Percentiles rank a stretch among this genome's conserved stretches.
These are phyloP conservation scores for Epichloe coenophiala DNA, from an alignment of 2,329 filamentous ascomycete genomes.

Conservation along the genomic window DNA sequence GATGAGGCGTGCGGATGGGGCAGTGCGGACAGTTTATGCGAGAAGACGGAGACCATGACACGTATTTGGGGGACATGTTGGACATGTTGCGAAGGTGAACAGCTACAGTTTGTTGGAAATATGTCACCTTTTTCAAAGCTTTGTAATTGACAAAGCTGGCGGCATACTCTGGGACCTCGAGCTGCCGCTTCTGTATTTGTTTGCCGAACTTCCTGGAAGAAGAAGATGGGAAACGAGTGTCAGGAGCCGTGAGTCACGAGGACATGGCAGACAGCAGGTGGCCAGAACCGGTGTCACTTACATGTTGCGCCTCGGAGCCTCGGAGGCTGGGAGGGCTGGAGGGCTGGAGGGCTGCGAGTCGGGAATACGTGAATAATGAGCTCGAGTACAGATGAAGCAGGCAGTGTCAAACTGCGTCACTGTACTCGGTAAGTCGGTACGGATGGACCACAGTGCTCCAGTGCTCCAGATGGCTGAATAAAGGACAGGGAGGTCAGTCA, in stretches of 20 bases:
- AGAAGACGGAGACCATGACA: neutral
- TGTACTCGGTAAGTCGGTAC: neutral
- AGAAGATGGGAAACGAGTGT: slow-evolving; percentile 3
- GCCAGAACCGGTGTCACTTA: slow-evolving; percentile 13
- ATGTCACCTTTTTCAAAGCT: slow-evolving; percentile 81
- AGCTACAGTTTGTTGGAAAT: neutral
- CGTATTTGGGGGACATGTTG: neutral
- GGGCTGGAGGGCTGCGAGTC: slow-evolving; percentile 4
- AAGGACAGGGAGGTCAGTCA: slow-evolving; percentile 6
- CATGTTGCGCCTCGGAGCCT: slow-evolving; percentile 18
- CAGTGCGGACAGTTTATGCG: neutral
- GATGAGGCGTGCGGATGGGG: neutral
- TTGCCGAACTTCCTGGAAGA: slow-evolving; percentile 92
- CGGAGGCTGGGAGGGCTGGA: slow-evolving; percentile 3
- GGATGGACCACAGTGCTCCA: neutral
- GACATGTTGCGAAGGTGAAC: neutral
- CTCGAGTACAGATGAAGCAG: neutral
- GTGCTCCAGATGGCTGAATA: neutral
- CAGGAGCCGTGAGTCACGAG: neutral
- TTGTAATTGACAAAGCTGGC: slow-evolving; percentile 99
- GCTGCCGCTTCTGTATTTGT: slow-evolving; percentile 96
- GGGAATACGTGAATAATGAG: neutral
- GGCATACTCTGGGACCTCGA: slow-evolving; percentile 98
- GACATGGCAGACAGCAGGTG: neutral
- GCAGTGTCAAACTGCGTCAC: neutral